Base-by-base conservation (phyloP, 2,329 filamentous ascomycete genomes). In the Ramichloridium luteum region DNA sequence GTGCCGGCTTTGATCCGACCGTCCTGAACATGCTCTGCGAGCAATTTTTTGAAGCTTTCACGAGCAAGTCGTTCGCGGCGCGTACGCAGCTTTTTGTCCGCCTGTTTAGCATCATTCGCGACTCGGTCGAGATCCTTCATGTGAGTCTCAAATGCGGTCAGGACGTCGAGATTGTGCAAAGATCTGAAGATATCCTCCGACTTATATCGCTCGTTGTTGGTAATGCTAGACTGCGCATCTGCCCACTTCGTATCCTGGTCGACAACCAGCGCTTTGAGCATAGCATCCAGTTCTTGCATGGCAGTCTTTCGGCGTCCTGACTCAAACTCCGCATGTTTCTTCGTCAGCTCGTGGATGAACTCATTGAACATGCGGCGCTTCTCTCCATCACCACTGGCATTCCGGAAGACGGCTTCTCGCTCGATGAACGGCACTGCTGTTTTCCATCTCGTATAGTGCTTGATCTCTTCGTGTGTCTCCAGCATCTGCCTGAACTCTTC, bases 371-470 rank as follows among this genome's bases (percentile, higher is more conserved):
- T 68, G 53, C 85, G 79, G 39, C 81, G 78, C 35, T 86, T 78
- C 63, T 96, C 90, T 36, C 73, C 70, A 47, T 98, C 90, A 46
- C 80, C 80, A 43, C 78, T 80, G 26, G 86, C 88, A 16, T 85
- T 88, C 47, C 85, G 79, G 63, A 96, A 98, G 37, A 93, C 90
- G 28, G 84, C 90, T 65, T 98, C 90, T 30, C 80, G 80, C 58
- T 96, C 84, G 40, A 98, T 84, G 43, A 94, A 92, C 6, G 85
- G 84, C 30, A 83, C 77, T 32, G 88, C 90, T 11, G 84, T 94
- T 69, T 85, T 93, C 90, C 90, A 98, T 39, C 85, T 80, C 25
- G 88, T 94, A 58, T 92, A 94, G 56, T 94, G 76, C 58, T 86
- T 90, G 59, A 98, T 96, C 58, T 98, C 90, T 39, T 86, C 85